phyloP scores from a whole-genome alignment of 2,329 filamentous ascomycete genomes.

The Stachybotrys chartarum region DNA sequence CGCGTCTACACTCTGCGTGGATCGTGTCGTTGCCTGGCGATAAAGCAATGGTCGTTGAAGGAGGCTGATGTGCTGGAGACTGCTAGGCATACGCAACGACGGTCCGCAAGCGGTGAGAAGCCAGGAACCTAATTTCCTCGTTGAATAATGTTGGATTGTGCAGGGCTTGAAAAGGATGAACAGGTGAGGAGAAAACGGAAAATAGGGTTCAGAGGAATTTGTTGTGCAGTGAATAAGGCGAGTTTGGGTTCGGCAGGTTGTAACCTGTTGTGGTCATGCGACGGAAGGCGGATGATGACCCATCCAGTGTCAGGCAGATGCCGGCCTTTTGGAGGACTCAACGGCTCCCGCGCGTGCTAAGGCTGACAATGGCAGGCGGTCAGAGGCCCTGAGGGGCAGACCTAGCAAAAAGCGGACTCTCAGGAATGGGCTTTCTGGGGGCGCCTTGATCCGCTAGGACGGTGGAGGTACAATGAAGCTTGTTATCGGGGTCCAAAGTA shows the following conservation, averaged over 20 bases:
- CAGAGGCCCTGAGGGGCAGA: background rate
- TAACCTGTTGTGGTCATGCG: constrained; percentile 3
- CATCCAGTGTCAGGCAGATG: constrained; percentile 3
- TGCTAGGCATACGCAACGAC: constrained; percentile 1
- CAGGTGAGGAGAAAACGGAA: background rate
- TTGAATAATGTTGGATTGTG: too few species aligned
- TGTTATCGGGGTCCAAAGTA: background rate
- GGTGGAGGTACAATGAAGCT: background rate
- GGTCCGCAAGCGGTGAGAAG: background rate
- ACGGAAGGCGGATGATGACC: constrained; percentile 6
- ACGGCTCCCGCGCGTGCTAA: background rate
- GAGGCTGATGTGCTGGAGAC: constrained; percentile 7
- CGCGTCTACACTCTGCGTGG: constrained; percentile 9
- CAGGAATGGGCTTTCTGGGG: background rate
- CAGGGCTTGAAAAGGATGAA: background rate
- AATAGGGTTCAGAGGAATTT: background rate
- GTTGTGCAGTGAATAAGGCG: background rate
- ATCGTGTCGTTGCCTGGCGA: background rate
- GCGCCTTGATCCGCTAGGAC: background rate
- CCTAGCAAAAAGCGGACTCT: background rate
- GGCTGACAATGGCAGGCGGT: background rate
- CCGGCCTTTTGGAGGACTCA: background rate
- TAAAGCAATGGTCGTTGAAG: constrained; percentile 10
- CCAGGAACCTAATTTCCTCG: too few species aligned
- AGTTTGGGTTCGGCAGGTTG: background rate